Percentiles rank a stretch among this genome's conserved stretches.
Evolutionary conservation across 495 filamentous ascomycete species (phyloP).

Genomic region (Xylaria curta): DNA sequence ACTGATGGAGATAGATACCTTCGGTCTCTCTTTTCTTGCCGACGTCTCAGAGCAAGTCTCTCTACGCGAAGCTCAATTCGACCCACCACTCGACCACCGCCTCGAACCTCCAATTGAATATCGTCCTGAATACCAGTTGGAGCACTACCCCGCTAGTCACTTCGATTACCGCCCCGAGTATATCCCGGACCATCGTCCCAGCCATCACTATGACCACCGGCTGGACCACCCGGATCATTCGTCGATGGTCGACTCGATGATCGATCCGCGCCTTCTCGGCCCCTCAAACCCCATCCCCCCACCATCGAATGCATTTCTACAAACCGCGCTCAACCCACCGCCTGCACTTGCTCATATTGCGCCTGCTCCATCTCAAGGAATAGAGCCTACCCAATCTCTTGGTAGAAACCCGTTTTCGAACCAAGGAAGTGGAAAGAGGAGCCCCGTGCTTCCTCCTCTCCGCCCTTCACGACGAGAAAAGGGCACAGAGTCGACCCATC

Average conservation of each 20-base stretch:
- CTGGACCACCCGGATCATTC: conserved; percentile 1
- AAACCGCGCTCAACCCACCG: conserved; percentile 50
- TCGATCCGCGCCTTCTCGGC: conserved; percentile 35
- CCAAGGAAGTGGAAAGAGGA: conserved; percentile 29
- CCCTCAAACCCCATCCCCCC: conserved; percentile 18
- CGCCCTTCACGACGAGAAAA: conserved; percentile 44
- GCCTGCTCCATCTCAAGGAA: conserved; percentile 29
- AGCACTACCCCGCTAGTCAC: conserved; percentile 14
- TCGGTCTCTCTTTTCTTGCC: conserved; percentile 42
- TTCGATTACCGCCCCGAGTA: conserved; percentile 23
- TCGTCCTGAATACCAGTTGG: conserved; percentile 17
- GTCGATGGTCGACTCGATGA: conserved; percentile 30
- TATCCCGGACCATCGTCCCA: conserved; percentile 17
- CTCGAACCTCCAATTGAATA: conserved; percentile 18
- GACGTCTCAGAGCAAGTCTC: conserved; percentile 33
- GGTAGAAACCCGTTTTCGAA: conserved; percentile 36
- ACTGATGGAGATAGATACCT: conserved; percentile 27
- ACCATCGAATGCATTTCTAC: conserved; percentile 46
- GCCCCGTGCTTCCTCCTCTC: conserved; percentile 46
- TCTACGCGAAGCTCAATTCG: conserved; percentile 21
- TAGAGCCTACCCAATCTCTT: conserved; percentile 28
- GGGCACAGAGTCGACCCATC: conserved; percentile 16
- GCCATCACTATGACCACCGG: conserved; percentile 15
- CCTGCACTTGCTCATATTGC: conserved; percentile 35
- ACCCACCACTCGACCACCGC: conserved; percentile 13